Conservation (phyloP, 2,329 filamentous ascomycete genomes). For the Aspergillus flavus region DNA sequence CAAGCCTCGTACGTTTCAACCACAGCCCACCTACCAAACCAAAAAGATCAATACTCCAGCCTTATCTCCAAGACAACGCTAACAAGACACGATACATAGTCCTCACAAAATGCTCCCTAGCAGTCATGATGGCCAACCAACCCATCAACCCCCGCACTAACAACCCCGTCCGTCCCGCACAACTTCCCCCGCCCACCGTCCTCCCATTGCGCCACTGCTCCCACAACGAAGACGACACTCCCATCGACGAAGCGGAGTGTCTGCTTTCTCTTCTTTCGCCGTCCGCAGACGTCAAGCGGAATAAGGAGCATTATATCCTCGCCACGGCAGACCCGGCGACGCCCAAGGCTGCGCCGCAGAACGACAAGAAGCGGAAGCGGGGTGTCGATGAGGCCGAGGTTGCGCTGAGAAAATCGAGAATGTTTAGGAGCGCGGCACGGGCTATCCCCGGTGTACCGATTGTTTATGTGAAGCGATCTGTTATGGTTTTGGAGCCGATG, state of each 20-base stretch:
- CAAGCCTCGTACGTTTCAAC: conserved; percentile 67
- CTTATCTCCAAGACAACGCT: conserved; percentile 1
- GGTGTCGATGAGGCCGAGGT: conserved; percentile 35
- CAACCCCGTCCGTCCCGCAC: conserved; percentile 42
- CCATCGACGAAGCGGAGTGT: conserved; percentile 49
- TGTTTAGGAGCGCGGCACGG: conserved; percentile 43
- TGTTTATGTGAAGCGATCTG: conserved; percentile 54
- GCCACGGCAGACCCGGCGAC: conserved; percentile 45
- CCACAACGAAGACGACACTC: conserved; percentile 45
- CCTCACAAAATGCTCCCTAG: conserved; percentile 68
- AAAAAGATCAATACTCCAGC: not conserved
- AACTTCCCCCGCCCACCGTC: conserved; percentile 48
- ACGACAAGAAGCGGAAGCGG: conserved; percentile 36
- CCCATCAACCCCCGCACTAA: conserved; percentile 43
- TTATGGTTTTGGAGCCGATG: conserved; percentile 54
- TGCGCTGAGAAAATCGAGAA: conserved; percentile 33
- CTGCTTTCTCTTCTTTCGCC: conserved; percentile 49
- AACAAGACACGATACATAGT: conserved; percentile 54
- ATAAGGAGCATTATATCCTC: conserved; percentile 53
- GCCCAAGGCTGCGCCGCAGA: conserved; percentile 22
- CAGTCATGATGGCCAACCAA: conserved; percentile 44
- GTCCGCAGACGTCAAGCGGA: conserved; percentile 41
- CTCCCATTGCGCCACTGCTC: conserved; percentile 52
- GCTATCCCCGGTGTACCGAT: conserved; percentile 52
- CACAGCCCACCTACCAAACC: not conserved